phyloP scores from a whole-genome alignment of 2,329 filamentous ascomycete genomes.

The Ophiocordyceps sinensis region DNA sequence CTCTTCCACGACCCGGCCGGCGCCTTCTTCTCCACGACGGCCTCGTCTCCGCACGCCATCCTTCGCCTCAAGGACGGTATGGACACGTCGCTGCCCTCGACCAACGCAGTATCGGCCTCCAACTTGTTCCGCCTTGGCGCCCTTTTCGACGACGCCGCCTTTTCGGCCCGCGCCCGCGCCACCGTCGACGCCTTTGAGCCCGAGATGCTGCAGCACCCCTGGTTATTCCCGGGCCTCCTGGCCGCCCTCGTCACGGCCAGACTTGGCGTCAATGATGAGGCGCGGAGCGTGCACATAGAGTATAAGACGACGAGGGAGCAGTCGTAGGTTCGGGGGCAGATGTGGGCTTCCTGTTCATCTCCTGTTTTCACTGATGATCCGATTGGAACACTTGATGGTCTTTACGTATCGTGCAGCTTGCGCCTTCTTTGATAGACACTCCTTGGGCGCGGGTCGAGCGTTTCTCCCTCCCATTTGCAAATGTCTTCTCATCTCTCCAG shows the following conservation, averaged over 20 bases:
- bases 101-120: slow-evolving; percentile 72
- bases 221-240: slow-evolving; percentile 75
- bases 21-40: slow-evolving; percentile 61
- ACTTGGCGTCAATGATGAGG: slow-evolving; percentile 42
- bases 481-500: slow-evolving; percentile 1
- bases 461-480: background rate
- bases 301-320: slow-evolving; percentile 11
- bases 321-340: background rate
- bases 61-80: slow-evolving; percentile 90
- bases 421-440: too few species aligned
- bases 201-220: slow-evolving; percentile 85
- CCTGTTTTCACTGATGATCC: background rate
- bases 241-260: slow-evolving; percentile 59
- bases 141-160: slow-evolving; percentile 51
- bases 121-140: slow-evolving; percentile 74
- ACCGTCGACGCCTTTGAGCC: slow-evolving; percentile 79
- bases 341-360: background rate
- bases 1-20: slow-evolving; percentile 63
- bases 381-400: background rate
- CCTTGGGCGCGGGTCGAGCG: too few species aligned
- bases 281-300: slow-evolving; percentile 11
- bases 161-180: slow-evolving; percentile 50
- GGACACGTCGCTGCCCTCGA: slow-evolving; percentile 80
- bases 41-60: slow-evolving; percentile 52
- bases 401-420: background rate